phyloP scores from a whole-genome alignment of 2,329 filamentous ascomycete genomes.

The Diplodia mutila region DNA sequence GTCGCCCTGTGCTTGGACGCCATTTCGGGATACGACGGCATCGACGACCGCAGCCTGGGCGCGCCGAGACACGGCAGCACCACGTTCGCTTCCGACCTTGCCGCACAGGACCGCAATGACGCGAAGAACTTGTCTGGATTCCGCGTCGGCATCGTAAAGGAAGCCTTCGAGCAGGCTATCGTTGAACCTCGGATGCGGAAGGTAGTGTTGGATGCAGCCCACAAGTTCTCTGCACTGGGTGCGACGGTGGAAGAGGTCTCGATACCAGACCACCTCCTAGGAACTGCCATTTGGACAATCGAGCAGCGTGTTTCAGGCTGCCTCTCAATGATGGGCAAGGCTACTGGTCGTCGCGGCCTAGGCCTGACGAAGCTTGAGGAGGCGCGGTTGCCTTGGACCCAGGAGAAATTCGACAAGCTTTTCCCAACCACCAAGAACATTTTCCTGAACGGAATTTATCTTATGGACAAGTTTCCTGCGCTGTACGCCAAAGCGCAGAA shows the following conservation, averaged over 20 bases:
- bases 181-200: constrained; percentile 47
- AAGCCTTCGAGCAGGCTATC: constrained; percentile 30
- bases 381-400: constrained; percentile 53
- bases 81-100: constrained; percentile 30
- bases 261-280: constrained; percentile 54
- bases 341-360: constrained; percentile 43
- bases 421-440: constrained; percentile 55
- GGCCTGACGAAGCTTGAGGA: constrained; percentile 54
- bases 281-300: constrained; percentile 53
- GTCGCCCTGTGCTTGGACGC: constrained; percentile 37
- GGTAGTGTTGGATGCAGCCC: constrained; percentile 47
- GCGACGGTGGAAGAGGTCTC: constrained; percentile 53
- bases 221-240: constrained; percentile 50
- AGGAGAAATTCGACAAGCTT: constrained; percentile 53
- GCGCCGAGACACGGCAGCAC: constrained; percentile 34
- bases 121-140: constrained; percentile 30
- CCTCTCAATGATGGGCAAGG: constrained; percentile 46
- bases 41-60: constrained; percentile 38
- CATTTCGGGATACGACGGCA: constrained; percentile 37
- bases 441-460: constrained; percentile 47
- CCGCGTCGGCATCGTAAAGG: constrained; percentile 37
- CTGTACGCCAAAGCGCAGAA: constrained; percentile 49
- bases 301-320: constrained; percentile 40
- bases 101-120: not conserved
- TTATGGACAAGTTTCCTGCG: constrained; percentile 42